Evolutionary conservation across 768 basidiomycete species (phyloP), one percentile per base, ranked within the genome.

Genomic region (Dacryopinax spathularia): DNA sequence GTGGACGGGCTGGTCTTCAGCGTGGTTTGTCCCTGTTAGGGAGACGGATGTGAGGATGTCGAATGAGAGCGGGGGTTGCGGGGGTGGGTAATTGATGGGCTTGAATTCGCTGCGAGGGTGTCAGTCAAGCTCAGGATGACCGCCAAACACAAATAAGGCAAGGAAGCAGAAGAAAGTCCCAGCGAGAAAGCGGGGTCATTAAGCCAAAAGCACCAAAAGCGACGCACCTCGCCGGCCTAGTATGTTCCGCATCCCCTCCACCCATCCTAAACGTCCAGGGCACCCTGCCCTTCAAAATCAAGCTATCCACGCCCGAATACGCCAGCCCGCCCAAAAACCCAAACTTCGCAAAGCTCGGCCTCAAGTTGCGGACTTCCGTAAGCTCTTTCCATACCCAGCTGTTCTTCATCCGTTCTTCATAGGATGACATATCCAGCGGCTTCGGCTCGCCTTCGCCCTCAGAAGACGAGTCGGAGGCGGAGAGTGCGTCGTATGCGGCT

Each of bases 1-100:
- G 75, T 99, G 96, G 15, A 91, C 78, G 1, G 87, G 91, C 72
- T 97, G 92, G 72, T 97, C 92, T 72, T 99, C 95, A n/a, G 88
- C 86, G 70, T 98, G 95, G 71, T 95, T 95, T 16, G 95, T 97
- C 0, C 89, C 90, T 6, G 95, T 96, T 43, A 96, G 80, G 1
- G 89, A 80, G 35, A 99, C 81, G 34, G 88, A 88, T 0, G 91
- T 98, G 73, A 98, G 79, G 69, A 99, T 78, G 72, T 98, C 95
- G 31, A 95, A 97, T 4, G 90, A 91, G 15, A 98, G 77, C 6
- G 91, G 89, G 1, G 93, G 84, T 71, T 97, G 85, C 61, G 89
- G 90, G 3, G 84, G 75, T 0, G 94, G 94, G 74, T 97, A 96
- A 4, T 83, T 79, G 69, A 94, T 93, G 0, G 88, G 88, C 68